A percentile compares a stretch with the other conserved stretches of the same genome.
These are phyloP conservation scores for Microcyclospora pomicola DNA, from an alignment of 2,329 filamentous ascomycete species.

Conservation along the genomic window DNA sequence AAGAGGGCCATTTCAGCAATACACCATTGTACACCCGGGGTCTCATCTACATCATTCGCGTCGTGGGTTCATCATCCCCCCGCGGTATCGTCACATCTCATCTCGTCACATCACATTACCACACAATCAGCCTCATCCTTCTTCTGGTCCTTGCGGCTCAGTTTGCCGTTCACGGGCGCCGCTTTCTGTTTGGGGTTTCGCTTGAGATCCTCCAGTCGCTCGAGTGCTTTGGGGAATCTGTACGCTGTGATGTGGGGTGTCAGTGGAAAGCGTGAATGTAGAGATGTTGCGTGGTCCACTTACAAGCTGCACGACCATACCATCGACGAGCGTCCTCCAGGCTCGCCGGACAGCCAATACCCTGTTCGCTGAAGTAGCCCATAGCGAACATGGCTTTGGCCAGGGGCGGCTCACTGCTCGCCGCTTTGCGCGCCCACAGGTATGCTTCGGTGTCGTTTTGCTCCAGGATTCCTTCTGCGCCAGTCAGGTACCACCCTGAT, in stretches of 20 bases:
- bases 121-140: constrained; percentile 81
- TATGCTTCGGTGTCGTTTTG: constrained; percentile 95
- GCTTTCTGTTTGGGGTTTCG: constrained; percentile 49
- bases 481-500: constrained; percentile 64
- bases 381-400: constrained; percentile 96
- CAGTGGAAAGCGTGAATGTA: constrained; percentile 4
- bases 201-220: constrained; percentile 85
- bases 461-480: constrained; percentile 70
- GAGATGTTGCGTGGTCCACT: constrained; percentile 30
- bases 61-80: too few species aligned
- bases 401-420: constrained; percentile 57
- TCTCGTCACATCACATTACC: constrained; percentile 58
- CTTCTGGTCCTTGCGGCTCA: constrained; percentile 69
- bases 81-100: too few species aligned
- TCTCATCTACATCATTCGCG: too few species aligned
- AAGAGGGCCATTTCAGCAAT: too few species aligned
- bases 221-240: constrained; percentile 84
- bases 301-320: constrained; percentile 95
- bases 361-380: constrained; percentile 93
- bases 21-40: too few species aligned
- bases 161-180: constrained; percentile 50
- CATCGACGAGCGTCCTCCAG: constrained; percentile 92
- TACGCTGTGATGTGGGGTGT: constrained; percentile 47
- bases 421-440: constrained; percentile 90
- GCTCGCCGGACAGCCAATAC: constrained; percentile 75